Percentiles rank a stretch among this genome's conserved stretches.
Evolutionary conservation across 371 early-diverging fungal species (phyloP).

Genomic region (Circinella umbellata): DNA sequence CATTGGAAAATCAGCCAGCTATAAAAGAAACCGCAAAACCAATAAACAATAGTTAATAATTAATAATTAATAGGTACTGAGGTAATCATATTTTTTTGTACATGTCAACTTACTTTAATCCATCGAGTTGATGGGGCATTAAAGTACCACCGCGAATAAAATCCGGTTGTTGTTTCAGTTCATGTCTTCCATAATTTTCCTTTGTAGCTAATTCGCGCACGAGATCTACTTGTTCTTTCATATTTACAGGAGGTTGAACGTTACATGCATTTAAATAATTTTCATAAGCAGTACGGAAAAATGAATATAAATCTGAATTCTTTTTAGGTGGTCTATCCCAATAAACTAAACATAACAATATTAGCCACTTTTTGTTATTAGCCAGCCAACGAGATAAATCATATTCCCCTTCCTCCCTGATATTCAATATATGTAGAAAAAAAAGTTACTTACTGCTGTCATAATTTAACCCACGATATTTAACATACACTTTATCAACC

Average conservation of each 20-base stretch:
- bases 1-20: slow-evolving; percentile 82
- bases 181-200: slow-evolving; percentile 40
- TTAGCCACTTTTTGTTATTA: neutral
- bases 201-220: slow-evolving; percentile 33
- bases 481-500: slow-evolving; percentile 44
- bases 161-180: slow-evolving; percentile 66
- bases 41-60: neutral
- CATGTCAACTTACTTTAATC: slow-evolving; percentile 67
- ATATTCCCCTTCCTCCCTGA: too few relatives aligned
- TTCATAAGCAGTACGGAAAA: slow-evolving; percentile 44
- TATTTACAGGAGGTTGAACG: slow-evolving; percentile 40
- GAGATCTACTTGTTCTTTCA: slow-evolving; percentile 39
- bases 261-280: slow-evolving; percentile 32
- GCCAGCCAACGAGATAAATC: neutral
- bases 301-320: slow-evolving; percentile 38
- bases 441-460: slow-evolving; percentile 44
- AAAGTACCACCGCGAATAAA: slow-evolving; percentile 70
- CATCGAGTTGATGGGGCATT: slow-evolving; percentile 86
- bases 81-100: neutral
- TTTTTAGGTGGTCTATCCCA: slow-evolving; percentile 41
- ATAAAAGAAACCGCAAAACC: neutral
- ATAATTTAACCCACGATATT: slow-evolving; percentile 51
- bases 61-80: neutral
- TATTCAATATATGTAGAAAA: too few relatives aligned
- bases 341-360: slow-evolving; percentile 17